A percentile compares a stretch with the other conserved stretches of the same genome.
Evolutionary conservation across 176 grass and related monocot genomes (phyloP).

Genomic region (Oropetium thomaeum): DNA sequence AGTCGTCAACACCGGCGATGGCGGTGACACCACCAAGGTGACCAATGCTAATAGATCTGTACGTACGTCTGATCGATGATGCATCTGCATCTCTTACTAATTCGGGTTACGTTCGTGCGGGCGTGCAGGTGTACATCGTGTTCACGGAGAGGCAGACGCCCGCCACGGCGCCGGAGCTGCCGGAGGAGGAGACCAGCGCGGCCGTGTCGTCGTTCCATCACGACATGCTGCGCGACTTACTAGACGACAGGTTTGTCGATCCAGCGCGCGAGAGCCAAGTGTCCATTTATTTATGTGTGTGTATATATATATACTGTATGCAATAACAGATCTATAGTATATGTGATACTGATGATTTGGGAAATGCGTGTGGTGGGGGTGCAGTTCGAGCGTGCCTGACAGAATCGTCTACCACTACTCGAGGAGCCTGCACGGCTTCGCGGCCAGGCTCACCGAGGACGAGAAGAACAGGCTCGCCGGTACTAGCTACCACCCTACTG

Average conservation of each 20-base stretch:
- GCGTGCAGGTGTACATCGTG: constrained; percentile 29
- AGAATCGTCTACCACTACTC: constrained; percentile 39
- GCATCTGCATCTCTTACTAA: not conserved
- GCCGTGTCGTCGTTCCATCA: not conserved
- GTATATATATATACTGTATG: not conserved
- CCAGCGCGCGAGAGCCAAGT: not conserved
- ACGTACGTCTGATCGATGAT: not conserved
- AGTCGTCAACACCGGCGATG: not conserved
- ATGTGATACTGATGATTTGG: not conserved
- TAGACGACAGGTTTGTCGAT: not conserved
- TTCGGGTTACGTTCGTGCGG: not conserved
- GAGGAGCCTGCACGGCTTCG: constrained; percentile 33
- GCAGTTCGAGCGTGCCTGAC: not conserved
- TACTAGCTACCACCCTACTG: no score
- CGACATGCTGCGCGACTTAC: not conserved
- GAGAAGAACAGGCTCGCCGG: constrained; percentile 20
- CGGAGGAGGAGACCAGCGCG: not conserved
- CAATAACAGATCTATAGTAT: not conserved
- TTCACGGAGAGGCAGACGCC: constrained; percentile 17
- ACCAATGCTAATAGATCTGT: not conserved
- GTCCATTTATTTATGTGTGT: not conserved
- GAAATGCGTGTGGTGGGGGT: no score
- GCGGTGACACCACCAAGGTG: not conserved
- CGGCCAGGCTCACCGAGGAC: constrained; percentile 17
- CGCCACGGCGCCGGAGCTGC: not conserved